These are phyloP conservation scores for Vinca major DNA, from an alignment of 305 asterid species.

Conservation along the genomic window DNA sequence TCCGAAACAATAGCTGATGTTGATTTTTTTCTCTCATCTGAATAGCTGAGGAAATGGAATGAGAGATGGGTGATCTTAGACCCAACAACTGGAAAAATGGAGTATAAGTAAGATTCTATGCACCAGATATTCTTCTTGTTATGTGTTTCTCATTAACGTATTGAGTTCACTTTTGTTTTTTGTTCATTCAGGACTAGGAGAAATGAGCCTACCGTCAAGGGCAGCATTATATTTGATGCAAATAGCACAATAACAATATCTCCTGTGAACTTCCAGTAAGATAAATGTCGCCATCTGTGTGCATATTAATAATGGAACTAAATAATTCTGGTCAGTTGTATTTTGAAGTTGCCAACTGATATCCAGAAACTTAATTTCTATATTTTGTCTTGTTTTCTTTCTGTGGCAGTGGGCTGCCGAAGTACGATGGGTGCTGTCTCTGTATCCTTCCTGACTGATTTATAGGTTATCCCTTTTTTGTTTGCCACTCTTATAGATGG, in stretches of 20 bases:
- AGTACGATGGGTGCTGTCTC: slow-evolving; percentile 92
- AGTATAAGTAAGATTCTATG: slow-evolving; percentile 67
- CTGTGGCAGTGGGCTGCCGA: slow-evolving; percentile 69
- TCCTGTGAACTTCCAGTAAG: slow-evolving; percentile 96
- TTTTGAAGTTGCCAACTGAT: neutral
- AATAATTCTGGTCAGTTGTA: neutral
- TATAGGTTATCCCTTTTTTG: slow-evolving; percentile 6
- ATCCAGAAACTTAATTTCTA: neutral
- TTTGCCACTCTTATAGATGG: neutral
- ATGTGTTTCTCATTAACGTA: slow-evolving; percentile 13
- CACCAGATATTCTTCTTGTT: slow-evolving; percentile 13
- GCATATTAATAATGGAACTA: neutral
- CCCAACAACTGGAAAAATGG: slow-evolving; percentile 98
- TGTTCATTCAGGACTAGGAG: slow-evolving; percentile 56
- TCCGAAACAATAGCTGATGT: slow-evolving; percentile 2
- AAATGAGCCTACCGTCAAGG: slow-evolving; percentile 84
- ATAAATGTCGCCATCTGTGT: slow-evolving; percentile 10
- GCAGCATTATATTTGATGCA: slow-evolving; percentile 77
- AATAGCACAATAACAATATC: slow-evolving; percentile 85
- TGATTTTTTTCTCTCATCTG: slow-evolving; percentile 14
- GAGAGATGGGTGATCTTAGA: slow-evolving; percentile 98
- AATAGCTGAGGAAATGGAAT: slow-evolving; percentile 93
- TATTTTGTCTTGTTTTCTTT: slow-evolving; percentile 19
- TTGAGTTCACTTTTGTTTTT: slow-evolving; percentile 16
- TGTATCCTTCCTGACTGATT: slow-evolving; percentile 62